phyloP scores from a whole-genome alignment of 2,329 filamentous ascomycete species.

The Leptosphaerulina australis region DNA sequence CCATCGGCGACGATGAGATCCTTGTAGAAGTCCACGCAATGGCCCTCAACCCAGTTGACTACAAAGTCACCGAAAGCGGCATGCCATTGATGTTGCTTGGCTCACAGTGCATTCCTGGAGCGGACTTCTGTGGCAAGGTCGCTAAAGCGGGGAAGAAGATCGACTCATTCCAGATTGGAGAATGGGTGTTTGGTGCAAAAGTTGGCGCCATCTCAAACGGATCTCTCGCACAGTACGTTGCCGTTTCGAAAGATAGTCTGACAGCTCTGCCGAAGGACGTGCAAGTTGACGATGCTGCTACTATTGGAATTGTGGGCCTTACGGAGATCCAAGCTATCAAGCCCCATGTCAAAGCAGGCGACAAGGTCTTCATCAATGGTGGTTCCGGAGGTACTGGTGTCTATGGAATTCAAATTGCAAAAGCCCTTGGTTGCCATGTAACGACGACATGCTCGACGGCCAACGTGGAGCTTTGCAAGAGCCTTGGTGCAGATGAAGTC shows the following conservation, averaged over 20 bases:
- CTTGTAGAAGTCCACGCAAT: conserved; percentile 62
- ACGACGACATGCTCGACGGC: conserved; percentile 63
- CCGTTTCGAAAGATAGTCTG: conserved; percentile 29
- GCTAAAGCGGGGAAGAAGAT: conserved; percentile 43
- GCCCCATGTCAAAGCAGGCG: conserved; percentile 48
- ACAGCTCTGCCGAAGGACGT: conserved; percentile 36
- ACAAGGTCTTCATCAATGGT: conserved; percentile 68
- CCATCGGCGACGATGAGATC: conserved; percentile 53
- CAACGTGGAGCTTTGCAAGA: conserved; percentile 63
- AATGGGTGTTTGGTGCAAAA: conserved; percentile 50
- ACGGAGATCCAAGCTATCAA: conserved; percentile 50
- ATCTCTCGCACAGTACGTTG: conserved; percentile 47
- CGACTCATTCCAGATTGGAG: conserved; percentile 41
- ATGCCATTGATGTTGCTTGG: conserved; percentile 40
- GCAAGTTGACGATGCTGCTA: conserved; percentile 44
- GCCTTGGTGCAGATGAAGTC: conserved; percentile 67
- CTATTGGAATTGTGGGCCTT: conserved; percentile 46
- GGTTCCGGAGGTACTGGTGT: conserved; percentile 67
- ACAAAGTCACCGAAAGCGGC: conserved; percentile 64
- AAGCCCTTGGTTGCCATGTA: conserved; percentile 64
- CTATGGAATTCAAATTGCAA: conserved; percentile 68
- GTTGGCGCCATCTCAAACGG: conserved; percentile 42
- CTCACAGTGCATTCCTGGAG: conserved; percentile 50
- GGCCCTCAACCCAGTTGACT: conserved; percentile 67
- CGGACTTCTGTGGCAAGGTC: conserved; percentile 61